Conservation (phyloP, 352 stramenopile genomes). For the Phytophthora pluvialis region DNA sequence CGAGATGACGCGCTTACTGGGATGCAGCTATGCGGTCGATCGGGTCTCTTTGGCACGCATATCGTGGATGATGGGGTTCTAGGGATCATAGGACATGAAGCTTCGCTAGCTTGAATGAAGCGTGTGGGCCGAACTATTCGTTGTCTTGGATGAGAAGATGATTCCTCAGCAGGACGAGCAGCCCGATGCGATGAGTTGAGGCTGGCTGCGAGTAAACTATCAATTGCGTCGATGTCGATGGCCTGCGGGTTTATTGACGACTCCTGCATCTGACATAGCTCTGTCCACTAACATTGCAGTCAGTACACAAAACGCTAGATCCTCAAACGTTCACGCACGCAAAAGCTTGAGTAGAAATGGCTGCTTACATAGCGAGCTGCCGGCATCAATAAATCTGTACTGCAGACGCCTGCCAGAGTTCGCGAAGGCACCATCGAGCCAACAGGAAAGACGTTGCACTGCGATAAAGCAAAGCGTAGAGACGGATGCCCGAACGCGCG, state of each 20-base stretch:
- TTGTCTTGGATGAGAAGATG: constrained; percentile 1
- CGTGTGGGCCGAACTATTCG: constrained; percentile 14
- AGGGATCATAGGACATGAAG: constrained; percentile 20
- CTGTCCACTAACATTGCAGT: constrained; percentile 40
- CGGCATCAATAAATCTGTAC: constrained; percentile 40
- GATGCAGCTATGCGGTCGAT: constrained; percentile 41
- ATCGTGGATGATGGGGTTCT: constrained; percentile 8
- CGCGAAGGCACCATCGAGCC: constrained; percentile 38
- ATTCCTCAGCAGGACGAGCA: constrained; percentile 2
- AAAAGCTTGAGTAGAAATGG: not conserved
- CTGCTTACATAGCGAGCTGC: constrained; percentile 54
- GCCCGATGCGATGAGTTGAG: constrained; percentile 23
- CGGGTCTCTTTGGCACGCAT: constrained; percentile 33
- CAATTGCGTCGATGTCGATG: constrained; percentile 72
- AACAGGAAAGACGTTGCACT: constrained; percentile 52
- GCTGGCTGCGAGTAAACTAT: constrained; percentile 49
- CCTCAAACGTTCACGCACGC: not conserved
- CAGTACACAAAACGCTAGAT: not conserved
- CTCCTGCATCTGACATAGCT: constrained; percentile 41
- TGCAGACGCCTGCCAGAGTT: constrained; percentile 43
- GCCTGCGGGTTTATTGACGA: constrained; percentile 11
- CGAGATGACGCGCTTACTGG: constrained; percentile 25
- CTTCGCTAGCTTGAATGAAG: constrained; percentile 11
- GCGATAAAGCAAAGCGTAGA: constrained; percentile 55
- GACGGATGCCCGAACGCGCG: constrained; percentile 52